Conservation (phyloP, 306 rosid species). For the Alnus glutinosa region DNA sequence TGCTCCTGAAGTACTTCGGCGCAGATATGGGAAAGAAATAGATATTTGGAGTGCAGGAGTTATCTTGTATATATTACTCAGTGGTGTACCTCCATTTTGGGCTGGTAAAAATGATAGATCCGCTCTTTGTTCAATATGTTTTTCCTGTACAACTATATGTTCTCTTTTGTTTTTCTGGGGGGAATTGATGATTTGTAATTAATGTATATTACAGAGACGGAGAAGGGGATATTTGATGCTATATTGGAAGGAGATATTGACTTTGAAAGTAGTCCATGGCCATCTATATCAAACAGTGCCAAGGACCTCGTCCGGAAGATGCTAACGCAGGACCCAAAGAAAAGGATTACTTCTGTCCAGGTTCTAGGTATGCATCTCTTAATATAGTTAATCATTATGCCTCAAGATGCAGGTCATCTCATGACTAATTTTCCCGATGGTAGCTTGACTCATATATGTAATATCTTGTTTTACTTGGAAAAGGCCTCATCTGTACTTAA, state of each 20-base stretch:
- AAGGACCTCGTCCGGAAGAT: conserved; percentile 79
- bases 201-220: conserved; percentile 54
- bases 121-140: conserved; percentile 4
- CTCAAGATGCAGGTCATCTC: background rate
- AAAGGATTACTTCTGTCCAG: conserved; percentile 68
- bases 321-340: conserved; percentile 82
- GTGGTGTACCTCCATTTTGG: conserved; percentile 97
- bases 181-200: conserved; percentile 14
- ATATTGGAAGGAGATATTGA: conserved; percentile 74
- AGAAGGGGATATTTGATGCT: conserved; percentile 88
- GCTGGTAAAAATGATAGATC: conserved; percentile 54
- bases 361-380: conserved; percentile 64
- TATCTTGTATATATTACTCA: conserved; percentile 73
- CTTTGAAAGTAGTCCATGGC: conserved; percentile 81
- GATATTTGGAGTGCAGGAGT: conserved; percentile 93
- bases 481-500: background rate
- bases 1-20: conserved; percentile 80
- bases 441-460: background rate
- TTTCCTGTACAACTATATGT: background rate
- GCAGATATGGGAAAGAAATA: conserved; percentile 78
- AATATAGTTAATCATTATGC: background rate
- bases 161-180: conserved; percentile 12
- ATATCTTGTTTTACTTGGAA: background rate
- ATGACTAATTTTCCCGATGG: background rate
- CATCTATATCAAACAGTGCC: conserved; percentile 74